phyloP scores from a whole-genome alignment of 306 rosid species.

The Cicer yamashitae region DNA sequence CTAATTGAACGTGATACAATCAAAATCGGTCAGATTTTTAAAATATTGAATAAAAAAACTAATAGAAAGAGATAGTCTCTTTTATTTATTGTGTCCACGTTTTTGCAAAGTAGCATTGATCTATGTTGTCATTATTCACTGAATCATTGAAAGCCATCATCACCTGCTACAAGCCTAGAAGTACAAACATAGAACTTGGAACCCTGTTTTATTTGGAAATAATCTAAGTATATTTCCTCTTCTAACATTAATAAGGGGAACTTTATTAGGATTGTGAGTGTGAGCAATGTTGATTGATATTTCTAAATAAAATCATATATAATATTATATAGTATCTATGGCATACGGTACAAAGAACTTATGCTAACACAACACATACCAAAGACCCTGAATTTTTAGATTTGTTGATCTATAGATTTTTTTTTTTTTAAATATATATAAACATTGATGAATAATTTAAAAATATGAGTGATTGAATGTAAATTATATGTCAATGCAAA shows the following conservation, averaged over 20 bases:
- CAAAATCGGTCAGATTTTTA: no score
- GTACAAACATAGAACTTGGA: background rate
- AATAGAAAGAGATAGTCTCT: background rate
- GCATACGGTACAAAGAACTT: background rate
- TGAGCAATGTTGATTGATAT: conserved; percentile 3
- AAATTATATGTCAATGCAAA: no score
- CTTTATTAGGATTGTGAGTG: background rate
- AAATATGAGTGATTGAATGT: no score
- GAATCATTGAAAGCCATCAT: conserved; percentile 11
- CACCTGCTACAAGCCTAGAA: background rate
- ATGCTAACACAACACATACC: background rate
- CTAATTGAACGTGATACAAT: no score
- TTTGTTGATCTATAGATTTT: background rate
- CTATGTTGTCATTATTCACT: conserved; percentile 7
- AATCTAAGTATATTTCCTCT: background rate
- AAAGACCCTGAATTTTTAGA: background rate
- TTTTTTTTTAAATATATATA: background rate
- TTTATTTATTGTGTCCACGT: conserved; percentile 30
- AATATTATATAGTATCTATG: background rate
- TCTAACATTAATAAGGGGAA: background rate
- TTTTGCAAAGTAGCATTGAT: conserved; percentile 5
- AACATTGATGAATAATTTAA: no score
- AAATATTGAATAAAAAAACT: conserved; percentile 4
- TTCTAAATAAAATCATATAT: background rate
- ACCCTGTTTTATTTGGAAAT: background rate